Evolutionary conservation across 768 basidiomycete species (phyloP).

Genomic region (Xanthoconium purpureum): DNA sequence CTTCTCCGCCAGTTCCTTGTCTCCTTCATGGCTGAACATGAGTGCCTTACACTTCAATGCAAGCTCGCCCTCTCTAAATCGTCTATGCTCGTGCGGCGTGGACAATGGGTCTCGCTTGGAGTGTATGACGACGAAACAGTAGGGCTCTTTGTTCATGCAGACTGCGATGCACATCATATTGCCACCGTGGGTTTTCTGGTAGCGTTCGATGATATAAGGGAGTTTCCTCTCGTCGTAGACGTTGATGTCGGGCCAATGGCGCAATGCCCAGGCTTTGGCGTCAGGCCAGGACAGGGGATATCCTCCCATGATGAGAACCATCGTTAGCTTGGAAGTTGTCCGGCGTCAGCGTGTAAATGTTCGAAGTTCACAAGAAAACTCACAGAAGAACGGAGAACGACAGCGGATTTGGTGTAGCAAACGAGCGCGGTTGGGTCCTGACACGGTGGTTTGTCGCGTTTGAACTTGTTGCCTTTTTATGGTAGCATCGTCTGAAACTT

Average conservation of each 20-base stretch:
- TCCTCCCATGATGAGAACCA: neutral
- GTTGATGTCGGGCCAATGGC: conserved; percentile 8
- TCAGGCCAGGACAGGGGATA: neutral
- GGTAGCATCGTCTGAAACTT: no score
- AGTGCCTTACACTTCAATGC: neutral
- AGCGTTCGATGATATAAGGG: neutral
- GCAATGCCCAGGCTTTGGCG: conserved; percentile 1
- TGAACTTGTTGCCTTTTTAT: no score
- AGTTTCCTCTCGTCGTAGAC: conserved; percentile 1
- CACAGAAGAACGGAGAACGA: no score
- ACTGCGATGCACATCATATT: neutral
- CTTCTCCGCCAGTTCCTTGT: neutral
- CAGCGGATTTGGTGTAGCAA: no score
- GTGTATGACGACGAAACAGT: neutral
- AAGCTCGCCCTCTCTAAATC: neutral
- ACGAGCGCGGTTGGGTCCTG: no score
- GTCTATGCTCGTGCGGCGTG: neutral
- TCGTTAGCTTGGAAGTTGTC: neutral
- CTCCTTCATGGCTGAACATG: conserved; percentile 1
- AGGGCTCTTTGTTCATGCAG: neutral
- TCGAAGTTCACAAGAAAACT: no score
- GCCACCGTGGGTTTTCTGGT: neutral
- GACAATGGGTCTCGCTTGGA: neutral
- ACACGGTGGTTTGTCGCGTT: no score
- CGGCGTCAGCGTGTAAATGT: no score